A percentile compares a stretch with the other conserved stretches of the same genome.
phyloP scores from a whole-genome alignment of 495 filamentous ascomycete genomes.

The Aspergillus campestris region DNA sequence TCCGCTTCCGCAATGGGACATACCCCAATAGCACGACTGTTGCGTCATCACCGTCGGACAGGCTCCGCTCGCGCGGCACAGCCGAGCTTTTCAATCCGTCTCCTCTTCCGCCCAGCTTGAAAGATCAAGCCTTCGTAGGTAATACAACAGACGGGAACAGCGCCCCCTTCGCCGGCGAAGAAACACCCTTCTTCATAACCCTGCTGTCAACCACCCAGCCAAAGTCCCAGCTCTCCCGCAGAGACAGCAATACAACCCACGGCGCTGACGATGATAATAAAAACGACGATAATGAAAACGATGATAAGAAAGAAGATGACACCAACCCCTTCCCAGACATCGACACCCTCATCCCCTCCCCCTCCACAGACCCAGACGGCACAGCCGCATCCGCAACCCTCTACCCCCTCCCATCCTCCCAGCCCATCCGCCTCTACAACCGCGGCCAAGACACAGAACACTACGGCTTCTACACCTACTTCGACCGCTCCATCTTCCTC shows the following conservation, averaged over 20 bases:
- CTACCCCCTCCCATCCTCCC: constrained; percentile 54
- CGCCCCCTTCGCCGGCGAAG: constrained; percentile 43
- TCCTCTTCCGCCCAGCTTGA: constrained; percentile 54
- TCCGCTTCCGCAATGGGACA: constrained; percentile 68
- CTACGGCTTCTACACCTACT: constrained; percentile 92
- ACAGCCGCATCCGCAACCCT: constrained; percentile 65
- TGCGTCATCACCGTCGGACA: constrained; percentile 14
- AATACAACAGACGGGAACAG: constrained; percentile 72
- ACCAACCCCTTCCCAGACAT: constrained; percentile 38
- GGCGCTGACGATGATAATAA: too few relatives aligned
- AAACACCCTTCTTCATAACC: constrained; percentile 45
- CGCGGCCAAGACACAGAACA: constrained; percentile 71
- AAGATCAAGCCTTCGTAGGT: constrained; percentile 70
- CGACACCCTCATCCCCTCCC: constrained; percentile 48
- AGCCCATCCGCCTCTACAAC: constrained; percentile 81
- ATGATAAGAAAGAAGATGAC: neutral
- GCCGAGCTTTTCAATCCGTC: constrained; percentile 40
- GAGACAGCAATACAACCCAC: neutral
- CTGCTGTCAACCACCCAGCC: constrained; percentile 29
- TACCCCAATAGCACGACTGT: constrained; percentile 31
- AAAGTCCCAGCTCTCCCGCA: constrained; percentile 16
- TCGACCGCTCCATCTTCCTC: constrained; percentile 78
- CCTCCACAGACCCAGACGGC: constrained; percentile 53
- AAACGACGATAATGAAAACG: too few relatives aligned
- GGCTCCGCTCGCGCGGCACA: constrained; percentile 4